A percentile compares a stretch with the other conserved stretches of the same genome.
Evolutionary conservation across 768 basidiomycete species (phyloP).

Genomic region (Paxillus rubicundulus): DNA sequence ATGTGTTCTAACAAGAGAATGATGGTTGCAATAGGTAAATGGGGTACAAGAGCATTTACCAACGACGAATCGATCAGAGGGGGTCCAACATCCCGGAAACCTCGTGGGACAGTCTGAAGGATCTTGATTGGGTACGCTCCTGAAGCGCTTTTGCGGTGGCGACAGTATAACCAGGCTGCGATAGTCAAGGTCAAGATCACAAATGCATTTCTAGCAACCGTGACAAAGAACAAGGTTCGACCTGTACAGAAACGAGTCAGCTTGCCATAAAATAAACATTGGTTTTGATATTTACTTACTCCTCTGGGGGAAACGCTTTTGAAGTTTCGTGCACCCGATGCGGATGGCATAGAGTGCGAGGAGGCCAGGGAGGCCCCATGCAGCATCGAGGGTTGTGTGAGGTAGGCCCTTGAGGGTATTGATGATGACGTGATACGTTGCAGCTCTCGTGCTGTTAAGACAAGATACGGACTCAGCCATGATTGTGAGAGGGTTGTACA

Average conservation of each 20-base stretch:
- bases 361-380: slow-evolving; percentile 82
- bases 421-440: slow-evolving; percentile 87
- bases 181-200: slow-evolving; percentile 86
- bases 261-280: not conserved
- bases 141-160: slow-evolving; percentile 50
- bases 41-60: slow-evolving; percentile 63
- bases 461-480: not conserved
- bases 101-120: slow-evolving; percentile 78
- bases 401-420: slow-evolving; percentile 86
- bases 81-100: slow-evolving; percentile 59
- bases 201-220: slow-evolving; percentile 78
- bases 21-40: slow-evolving; percentile 84
- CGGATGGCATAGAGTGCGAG: slow-evolving; percentile 69
- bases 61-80: slow-evolving; percentile 51
- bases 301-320: slow-evolving; percentile 59
- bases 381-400: slow-evolving; percentile 73
- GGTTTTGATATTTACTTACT: too few relatives aligned
- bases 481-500: not conserved
- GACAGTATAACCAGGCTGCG: slow-evolving; percentile 82
- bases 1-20: slow-evolving; percentile 94
- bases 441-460: slow-evolving; percentile 68
- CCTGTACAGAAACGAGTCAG: slow-evolving; percentile 36
- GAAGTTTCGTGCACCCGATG: slow-evolving; percentile 46
- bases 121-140: slow-evolving; percentile 85
- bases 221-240: slow-evolving; percentile 73